Conservation (phyloP, 441 rosid genomes). For the Pelargonium myrrhifolium region DNA sequence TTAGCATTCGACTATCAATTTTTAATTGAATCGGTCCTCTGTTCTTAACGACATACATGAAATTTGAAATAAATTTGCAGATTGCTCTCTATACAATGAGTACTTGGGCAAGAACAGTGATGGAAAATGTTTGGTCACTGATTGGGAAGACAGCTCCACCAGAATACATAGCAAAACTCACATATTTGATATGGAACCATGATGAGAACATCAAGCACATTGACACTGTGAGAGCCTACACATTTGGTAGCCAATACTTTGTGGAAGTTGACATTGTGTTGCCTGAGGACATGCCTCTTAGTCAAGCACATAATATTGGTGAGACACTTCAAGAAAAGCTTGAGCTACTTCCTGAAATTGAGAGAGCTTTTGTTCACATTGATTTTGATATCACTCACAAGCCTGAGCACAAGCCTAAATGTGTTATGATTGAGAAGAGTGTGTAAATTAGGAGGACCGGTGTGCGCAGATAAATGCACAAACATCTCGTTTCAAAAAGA, state of each 20-base stretch:
- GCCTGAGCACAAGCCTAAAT: slow-evolving; percentile 38
- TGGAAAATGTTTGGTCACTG: slow-evolving; percentile 59
- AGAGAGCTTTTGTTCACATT: slow-evolving; percentile 62
- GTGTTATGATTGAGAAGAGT: too few relatives aligned
- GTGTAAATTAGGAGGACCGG: too few relatives aligned
- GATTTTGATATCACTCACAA: slow-evolving; percentile 45
- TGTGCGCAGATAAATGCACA: too few relatives aligned
- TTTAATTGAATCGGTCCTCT: background rate
- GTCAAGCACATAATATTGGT: slow-evolving; percentile 56
- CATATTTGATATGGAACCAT: slow-evolving; percentile 65
- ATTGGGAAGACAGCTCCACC: slow-evolving; percentile 66
- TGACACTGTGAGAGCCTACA: slow-evolving; percentile 61
- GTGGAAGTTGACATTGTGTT: slow-evolving; percentile 60
- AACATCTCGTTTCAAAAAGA: too few relatives aligned
- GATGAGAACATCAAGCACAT: slow-evolving; percentile 54
- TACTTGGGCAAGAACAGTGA: slow-evolving; percentile 57
- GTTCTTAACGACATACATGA: too few relatives aligned
- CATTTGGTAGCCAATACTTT: slow-evolving; percentile 56
- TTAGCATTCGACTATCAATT: too few relatives aligned
- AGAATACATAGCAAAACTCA: slow-evolving; percentile 52
- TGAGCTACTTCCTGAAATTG: slow-evolving; percentile 56
- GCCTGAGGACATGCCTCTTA: slow-evolving; percentile 49
- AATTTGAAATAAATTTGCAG: slow-evolving; percentile 25
- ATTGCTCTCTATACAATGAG: slow-evolving; percentile 57
- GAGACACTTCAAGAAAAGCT: slow-evolving; percentile 70